Conservation (phyloP, 306 rosid species). For the Citrullus mucosospermus region DNA sequence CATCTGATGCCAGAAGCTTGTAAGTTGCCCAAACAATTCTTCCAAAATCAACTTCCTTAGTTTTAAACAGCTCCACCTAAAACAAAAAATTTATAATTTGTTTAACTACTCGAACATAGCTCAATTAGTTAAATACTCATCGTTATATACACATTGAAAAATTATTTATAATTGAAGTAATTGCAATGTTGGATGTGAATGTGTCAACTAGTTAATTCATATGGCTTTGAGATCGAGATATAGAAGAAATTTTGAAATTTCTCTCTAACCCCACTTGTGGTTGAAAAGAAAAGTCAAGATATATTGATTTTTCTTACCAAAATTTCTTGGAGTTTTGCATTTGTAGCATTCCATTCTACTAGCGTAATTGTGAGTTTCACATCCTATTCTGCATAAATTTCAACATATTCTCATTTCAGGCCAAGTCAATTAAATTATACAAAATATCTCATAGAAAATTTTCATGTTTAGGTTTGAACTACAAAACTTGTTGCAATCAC, state of each 20-base stretch:
- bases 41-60: background rate
- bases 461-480: too few relatives aligned
- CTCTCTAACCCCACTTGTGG: too few relatives aligned
- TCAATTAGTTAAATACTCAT: background rate
- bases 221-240: too few relatives aligned
- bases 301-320: slow-evolving; percentile 23
- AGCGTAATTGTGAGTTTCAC: slow-evolving; percentile 86
- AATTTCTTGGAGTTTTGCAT: slow-evolving; percentile 61
- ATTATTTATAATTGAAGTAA: too few relatives aligned
- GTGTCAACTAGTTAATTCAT: too few relatives aligned
- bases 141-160: too few relatives aligned
- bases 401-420: background rate
- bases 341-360: slow-evolving; percentile 63
- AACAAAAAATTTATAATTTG: background rate
- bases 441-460: too few relatives aligned
- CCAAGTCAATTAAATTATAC: too few relatives aligned
- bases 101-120: background rate
- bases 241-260: too few relatives aligned
- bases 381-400: slow-evolving; percentile 46
- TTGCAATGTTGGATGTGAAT: too few relatives aligned
- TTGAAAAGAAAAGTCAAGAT: background rate
- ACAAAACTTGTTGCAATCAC: too few relatives aligned
- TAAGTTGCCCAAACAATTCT: background rate
- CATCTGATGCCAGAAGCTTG: background rate
- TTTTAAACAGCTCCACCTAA: background rate